These are phyloP conservation scores for Umbilicaria muhlenbergii DNA, from an alignment of 495 filamentous ascomycete species.

Conservation along the genomic window DNA sequence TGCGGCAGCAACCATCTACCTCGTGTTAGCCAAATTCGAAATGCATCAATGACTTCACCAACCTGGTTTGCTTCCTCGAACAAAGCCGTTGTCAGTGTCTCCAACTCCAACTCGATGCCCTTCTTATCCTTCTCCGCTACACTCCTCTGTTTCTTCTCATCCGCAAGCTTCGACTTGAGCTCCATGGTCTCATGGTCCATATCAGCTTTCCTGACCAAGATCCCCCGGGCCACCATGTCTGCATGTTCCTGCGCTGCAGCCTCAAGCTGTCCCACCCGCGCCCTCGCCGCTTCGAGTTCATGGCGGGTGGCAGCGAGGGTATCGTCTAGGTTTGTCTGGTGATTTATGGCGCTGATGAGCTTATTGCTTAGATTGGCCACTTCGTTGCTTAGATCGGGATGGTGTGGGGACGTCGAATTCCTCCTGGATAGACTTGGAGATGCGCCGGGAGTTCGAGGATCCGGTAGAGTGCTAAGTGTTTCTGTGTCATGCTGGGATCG, in stretches of 20 bases:
- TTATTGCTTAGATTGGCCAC: conserved; percentile 87
- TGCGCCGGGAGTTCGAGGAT: conserved; percentile 26
- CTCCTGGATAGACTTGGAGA: conserved; percentile 23
- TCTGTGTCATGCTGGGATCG: conserved; percentile 20
- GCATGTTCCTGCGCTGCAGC: conserved; percentile 49
- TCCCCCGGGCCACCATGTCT: conserved; percentile 51
- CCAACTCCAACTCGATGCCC: conserved; percentile 66
- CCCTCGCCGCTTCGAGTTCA: conserved; percentile 62
- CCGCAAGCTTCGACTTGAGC: conserved; percentile 47
- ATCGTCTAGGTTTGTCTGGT: conserved; percentile 87
- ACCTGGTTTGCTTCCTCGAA: conserved; percentile 93
- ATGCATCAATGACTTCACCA: conserved; percentile 7
- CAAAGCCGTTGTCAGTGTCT: conserved; percentile 72
- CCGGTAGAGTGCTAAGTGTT: conserved; percentile 35
- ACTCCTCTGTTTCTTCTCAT: conserved; percentile 42
- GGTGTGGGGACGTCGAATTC: conserved; percentile 29
- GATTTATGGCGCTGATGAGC: conserved; percentile 91
- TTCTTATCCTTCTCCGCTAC: conserved; percentile 56
- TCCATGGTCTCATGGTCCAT: conserved; percentile 55
- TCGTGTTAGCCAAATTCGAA: conserved; percentile 16
- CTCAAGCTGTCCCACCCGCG: conserved; percentile 54
- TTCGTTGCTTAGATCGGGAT: conserved; percentile 74
- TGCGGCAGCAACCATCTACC: conserved; percentile 76
- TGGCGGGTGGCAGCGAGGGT: conserved; percentile 65
- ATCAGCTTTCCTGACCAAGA: conserved; percentile 53